Base-by-base conservation (phyloP, 176 grass and related monocot species). In the Pharus latifolius region DNA sequence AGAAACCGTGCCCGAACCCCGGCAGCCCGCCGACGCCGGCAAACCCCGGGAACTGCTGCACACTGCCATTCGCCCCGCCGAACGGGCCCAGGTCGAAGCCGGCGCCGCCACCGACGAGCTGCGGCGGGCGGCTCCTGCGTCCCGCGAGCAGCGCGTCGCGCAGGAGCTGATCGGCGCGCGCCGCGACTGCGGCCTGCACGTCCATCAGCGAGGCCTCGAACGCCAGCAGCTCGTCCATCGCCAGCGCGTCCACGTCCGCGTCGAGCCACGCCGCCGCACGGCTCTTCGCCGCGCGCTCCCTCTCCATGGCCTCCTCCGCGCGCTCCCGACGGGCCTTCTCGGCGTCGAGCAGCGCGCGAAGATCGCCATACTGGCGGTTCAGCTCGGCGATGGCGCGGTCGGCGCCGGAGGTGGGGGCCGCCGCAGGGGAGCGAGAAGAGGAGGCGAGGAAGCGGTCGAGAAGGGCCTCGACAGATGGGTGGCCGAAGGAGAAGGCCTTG, bases 401-500 rank as follows among this genome's bases (percentile, higher is more conserved):
- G n/a, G n/a, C n/a, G n/a, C n/a, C n/a, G n/a, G n/a, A n/a, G n/a
- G n/a, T n/a, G n/a, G n/a, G n/a, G n/a, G n/a, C n/a, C n/a, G n/a
- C n/a, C n/a, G n/a, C n/a, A n/a, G n/a, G n/a, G n/a, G n/a, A n/a
- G n/a, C n/a, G n/a, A n/a, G 33, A 43, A 33, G 17, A 24, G 5
- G 67, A 19, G 1, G 53, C 16, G n/a, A 45, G 49, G 49, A 87
- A 87, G 2, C 79, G 78, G 6, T 82, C 73, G 24, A 76, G 17
- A 23, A 82, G 24, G 28, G 50, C n/a, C 28, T 77, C 78, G 7
- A 78, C 78, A 3, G 84, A 87, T 3, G 84, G 84, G 43, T 87
- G 84, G 22, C 84, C 84, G 23, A 87, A 87, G 19, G 84, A 87
- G 79, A 82, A 87, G 51, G 84, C 70, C 51, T 87, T 87, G 15